phyloP scores from a whole-genome alignment of 805 yeast genomes.

The Tanozyma kutaoensis region DNA sequence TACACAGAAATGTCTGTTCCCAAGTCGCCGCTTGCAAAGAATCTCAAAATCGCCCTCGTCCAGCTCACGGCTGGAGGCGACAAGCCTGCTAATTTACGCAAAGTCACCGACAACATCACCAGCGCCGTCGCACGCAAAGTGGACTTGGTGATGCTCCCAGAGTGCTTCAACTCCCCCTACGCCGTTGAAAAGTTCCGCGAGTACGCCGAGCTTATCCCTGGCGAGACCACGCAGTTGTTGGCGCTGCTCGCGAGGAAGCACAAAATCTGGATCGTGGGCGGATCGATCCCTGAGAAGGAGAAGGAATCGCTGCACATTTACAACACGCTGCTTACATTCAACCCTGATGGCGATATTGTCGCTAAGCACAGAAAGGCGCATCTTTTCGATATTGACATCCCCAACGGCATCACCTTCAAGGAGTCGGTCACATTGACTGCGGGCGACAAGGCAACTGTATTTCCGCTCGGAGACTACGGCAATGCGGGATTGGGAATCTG shows the following conservation, averaged over 20 bases:
- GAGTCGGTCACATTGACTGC: slow-evolving; percentile 68
- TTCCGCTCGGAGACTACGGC: slow-evolving; percentile 36
- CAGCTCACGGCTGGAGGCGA: slow-evolving; percentile 77
- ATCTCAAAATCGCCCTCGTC: slow-evolving; percentile 67
- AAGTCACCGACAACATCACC: slow-evolving; percentile 49
- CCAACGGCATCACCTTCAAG: slow-evolving; percentile 78
- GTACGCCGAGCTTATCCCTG: slow-evolving; percentile 85
- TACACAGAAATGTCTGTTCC: background rate
- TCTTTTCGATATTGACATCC: slow-evolving; percentile 84
- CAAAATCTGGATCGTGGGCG: slow-evolving; percentile 65
- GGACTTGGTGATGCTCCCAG: slow-evolving; percentile 79
- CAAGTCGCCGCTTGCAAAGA: slow-evolving; percentile 30
- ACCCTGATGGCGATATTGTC: slow-evolving; percentile 58
- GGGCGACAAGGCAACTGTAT: slow-evolving; percentile 73
- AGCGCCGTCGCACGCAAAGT: slow-evolving; percentile 40
- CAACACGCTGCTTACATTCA: slow-evolving; percentile 66
- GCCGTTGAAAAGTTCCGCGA: slow-evolving; percentile 75
- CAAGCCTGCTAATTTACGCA: slow-evolving; percentile 61
- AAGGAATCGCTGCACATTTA: slow-evolving; percentile 32
- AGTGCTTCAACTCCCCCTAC: slow-evolving; percentile 94
- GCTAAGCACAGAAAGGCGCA: slow-evolving; percentile 89
- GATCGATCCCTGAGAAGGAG: slow-evolving; percentile 73
- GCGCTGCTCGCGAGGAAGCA: slow-evolving; percentile 54
- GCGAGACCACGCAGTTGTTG: slow-evolving; percentile 51
- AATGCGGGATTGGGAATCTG: slow-evolving; percentile 74